Percentiles rank a stretch among this genome's conserved stretches.
Conservation (phyloP, 352 stramenopile species). For the Thalassiosira exigua region DNA sequence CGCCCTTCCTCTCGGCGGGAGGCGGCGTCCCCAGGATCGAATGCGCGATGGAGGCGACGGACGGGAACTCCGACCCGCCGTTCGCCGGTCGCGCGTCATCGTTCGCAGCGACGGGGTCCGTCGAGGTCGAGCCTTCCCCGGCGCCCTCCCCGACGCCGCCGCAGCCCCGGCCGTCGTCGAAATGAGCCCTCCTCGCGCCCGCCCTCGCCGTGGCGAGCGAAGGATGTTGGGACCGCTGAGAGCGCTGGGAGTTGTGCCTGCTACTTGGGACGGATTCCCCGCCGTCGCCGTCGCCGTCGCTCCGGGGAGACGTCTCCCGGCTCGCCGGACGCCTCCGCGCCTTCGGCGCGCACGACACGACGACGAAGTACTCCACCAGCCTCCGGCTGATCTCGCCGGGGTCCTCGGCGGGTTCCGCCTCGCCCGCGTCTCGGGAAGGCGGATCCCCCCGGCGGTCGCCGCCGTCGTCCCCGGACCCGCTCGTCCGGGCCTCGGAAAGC, state of each 20-base stretch:
- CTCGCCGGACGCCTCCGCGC: not conserved
- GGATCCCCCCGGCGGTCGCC: not conserved
- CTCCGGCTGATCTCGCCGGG: constrained; percentile 8
- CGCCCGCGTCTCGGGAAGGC: not conserved
- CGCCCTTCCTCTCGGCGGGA: not conserved
- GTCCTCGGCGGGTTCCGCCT: not conserved
- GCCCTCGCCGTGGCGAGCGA: too few species aligned
- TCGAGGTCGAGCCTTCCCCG: too few species aligned
- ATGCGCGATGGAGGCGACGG: not conserved
- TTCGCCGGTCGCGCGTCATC: too few species aligned
- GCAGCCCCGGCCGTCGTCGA: too few species aligned
- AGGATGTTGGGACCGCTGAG: too few species aligned
- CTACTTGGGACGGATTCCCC: not conserved
- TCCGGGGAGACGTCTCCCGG: not conserved
- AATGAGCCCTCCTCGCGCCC: not conserved
- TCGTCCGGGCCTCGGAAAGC: not conserved
- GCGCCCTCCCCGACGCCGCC: too few species aligned
- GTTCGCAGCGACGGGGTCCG: too few species aligned
- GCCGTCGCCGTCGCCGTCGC: not conserved
- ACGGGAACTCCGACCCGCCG: too few species aligned
- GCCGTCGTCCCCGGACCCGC: constrained; percentile 5
- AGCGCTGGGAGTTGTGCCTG: not conserved
- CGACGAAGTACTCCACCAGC: constrained; percentile 60
- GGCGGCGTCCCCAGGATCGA: not conserved
- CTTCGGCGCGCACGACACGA: constrained; percentile 40